These are phyloP conservation scores for Mucor velutinosus DNA, from an alignment of 371 early-diverging fungal species.

Conservation along the genomic window DNA sequence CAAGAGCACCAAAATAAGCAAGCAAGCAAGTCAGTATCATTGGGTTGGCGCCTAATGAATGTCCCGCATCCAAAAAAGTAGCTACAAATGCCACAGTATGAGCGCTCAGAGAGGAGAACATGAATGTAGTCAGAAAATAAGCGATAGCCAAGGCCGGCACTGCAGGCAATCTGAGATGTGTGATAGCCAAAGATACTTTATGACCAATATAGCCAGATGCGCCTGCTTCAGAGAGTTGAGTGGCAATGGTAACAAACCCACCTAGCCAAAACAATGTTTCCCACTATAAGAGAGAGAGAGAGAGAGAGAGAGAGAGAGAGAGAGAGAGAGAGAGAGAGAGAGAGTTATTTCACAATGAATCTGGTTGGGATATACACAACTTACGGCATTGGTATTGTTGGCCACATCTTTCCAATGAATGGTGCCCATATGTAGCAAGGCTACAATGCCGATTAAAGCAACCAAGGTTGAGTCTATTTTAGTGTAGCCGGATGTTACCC, in stretches of 20 bases:
- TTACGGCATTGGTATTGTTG: constrained; percentile 66
- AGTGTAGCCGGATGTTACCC: constrained; percentile 68
- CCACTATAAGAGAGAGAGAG: constrained; percentile 50
- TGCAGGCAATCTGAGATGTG: constrained; percentile 34
- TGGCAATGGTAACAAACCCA: constrained; percentile 77
- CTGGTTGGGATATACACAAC: constrained; percentile 4
- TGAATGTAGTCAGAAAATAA: constrained; percentile 72
- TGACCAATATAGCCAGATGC: constrained; percentile 67
- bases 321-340: background rate
- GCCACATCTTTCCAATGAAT: constrained; percentile 74
- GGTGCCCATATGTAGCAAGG: constrained; percentile 59
- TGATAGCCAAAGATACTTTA: constrained; percentile 47
- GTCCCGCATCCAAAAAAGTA: constrained; percentile 77
- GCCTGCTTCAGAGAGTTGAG: constrained; percentile 70
- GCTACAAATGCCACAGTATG: constrained; percentile 73
- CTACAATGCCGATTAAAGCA: constrained; percentile 62
- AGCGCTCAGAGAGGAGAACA: constrained; percentile 73
- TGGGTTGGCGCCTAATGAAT: constrained; percentile 61
- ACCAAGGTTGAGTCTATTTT: constrained; percentile 72
- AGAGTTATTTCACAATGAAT: no score
- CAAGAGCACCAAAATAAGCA: constrained; percentile 67
- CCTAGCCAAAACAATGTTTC: constrained; percentile 84
- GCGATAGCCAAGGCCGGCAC: constrained; percentile 56
- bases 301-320: background rate
- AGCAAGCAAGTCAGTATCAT: constrained; percentile 59